These are phyloP conservation scores for Calcarisporium arbuscula DNA, from an alignment of 2,329 filamentous ascomycete species.

Conservation along the genomic window DNA sequence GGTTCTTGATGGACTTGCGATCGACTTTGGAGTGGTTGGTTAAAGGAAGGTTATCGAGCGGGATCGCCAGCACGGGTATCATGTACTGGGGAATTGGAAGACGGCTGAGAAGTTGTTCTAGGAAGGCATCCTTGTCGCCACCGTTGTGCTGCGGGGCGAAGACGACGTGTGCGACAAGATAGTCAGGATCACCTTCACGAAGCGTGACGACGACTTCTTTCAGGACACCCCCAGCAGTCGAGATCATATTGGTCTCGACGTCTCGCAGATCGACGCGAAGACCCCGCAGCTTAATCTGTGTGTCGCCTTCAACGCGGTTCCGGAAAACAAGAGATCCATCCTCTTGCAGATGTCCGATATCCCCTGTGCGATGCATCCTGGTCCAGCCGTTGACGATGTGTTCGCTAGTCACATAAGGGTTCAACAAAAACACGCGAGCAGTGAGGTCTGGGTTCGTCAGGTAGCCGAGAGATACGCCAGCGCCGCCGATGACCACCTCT, in stretches of 20 bases:
- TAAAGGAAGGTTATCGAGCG: constrained; percentile 21
- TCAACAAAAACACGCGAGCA: constrained; percentile 3
- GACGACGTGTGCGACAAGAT: constrained; percentile 20
- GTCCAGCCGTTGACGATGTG: constrained; percentile 12
- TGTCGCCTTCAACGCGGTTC: constrained; percentile 30
- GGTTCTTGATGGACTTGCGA: constrained; percentile 15
- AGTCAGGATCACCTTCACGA: constrained; percentile 7
- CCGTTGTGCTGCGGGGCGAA: constrained; percentile 5
- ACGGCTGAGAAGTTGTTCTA: constrained; percentile 8
- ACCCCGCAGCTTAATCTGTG: constrained; percentile 37
- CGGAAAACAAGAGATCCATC: constrained; percentile 26
- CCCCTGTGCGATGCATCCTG: constrained; percentile 29
- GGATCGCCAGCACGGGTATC: constrained; percentile 21
- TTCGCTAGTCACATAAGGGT: constrained; percentile 3
- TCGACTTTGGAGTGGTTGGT: constrained; percentile 27
- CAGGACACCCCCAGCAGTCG: constrained; percentile 8
- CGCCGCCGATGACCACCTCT: constrained; percentile 20
- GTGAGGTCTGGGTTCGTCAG: constrained; percentile 18
- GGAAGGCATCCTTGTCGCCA: constrained; percentile 5
- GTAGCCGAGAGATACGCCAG: constrained; percentile 34
- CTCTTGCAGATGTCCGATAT: constrained; percentile 11
- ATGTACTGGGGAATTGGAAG: constrained; percentile 28
- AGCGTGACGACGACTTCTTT: constrained; percentile 13
- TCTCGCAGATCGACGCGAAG: constrained; percentile 39
- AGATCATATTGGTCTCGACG: constrained; percentile 16